Percentiles rank a stretch among this genome's conserved stretches.
phyloP scores from a whole-genome alignment of 208 protist genomes.

The Acanthamoeba rhysodes region DNA sequence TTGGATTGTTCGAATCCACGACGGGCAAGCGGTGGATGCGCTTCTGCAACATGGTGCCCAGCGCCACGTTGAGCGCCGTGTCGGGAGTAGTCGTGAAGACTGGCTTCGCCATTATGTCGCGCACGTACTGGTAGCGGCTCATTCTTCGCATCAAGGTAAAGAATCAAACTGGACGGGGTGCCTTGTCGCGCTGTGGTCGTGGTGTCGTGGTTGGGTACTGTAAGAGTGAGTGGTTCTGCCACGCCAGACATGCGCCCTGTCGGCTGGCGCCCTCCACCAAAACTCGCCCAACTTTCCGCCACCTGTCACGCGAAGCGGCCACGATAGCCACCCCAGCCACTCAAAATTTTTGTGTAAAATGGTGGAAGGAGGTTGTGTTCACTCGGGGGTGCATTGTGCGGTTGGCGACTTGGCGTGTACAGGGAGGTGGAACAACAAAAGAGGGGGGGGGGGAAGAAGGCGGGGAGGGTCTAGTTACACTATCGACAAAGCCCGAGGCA shows the following conservation, averaged over 20 bases:
- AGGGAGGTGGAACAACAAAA: neutral
- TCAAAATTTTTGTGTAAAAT: too few relatives aligned
- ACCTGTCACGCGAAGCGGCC: too few relatives aligned
- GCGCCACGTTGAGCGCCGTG: conserved; percentile 35
- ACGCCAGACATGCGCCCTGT: too few relatives aligned
- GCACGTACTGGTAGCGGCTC: conserved; percentile 54
- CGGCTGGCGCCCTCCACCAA: neutral
- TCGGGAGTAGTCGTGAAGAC: conserved; percentile 68
- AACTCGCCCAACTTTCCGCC: neutral
- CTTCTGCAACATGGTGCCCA: conserved; percentile 62
- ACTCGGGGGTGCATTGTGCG: neutral
- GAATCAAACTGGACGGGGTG: neutral
- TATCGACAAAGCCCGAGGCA: neutral
- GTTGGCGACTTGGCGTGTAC: neutral
- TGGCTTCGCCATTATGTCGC: conserved; percentile 66
- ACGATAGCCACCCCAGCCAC: too few relatives aligned
- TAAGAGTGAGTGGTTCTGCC: neutral
- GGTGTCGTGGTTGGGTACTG: too few relatives aligned
- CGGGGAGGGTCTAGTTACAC: neutral
- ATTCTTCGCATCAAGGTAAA: conserved; percentile 45
- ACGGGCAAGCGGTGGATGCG: conserved; percentile 72
- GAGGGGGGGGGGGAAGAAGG: neutral
- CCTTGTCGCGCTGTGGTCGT: too few relatives aligned
- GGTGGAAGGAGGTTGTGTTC: neutral
- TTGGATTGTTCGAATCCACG: conserved; percentile 13